A percentile compares a stretch with the other conserved stretches of the same genome.
Conservation (phyloP, 192 early-diverging fungal species). For the Lunasporangiospora selenospora region DNA sequence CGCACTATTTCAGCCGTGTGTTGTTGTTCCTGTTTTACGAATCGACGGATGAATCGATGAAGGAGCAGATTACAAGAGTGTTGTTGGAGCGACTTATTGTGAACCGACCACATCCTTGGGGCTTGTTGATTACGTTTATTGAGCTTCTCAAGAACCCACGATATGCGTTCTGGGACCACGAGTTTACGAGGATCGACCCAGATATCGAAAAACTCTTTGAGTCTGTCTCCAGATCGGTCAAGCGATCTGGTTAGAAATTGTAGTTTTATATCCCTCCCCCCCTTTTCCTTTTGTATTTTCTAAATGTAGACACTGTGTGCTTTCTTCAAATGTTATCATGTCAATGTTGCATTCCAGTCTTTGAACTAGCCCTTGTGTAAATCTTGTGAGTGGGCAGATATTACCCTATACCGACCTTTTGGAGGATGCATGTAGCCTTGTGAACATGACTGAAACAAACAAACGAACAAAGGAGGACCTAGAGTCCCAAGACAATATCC, state of each 20-base stretch:
- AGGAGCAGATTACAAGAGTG: constrained; percentile 97
- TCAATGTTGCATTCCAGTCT: too few relatives aligned
- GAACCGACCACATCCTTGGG: constrained; percentile 98
- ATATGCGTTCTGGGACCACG: constrained; percentile 65
- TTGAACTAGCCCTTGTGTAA: too few relatives aligned
- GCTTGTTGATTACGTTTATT: constrained; percentile 96
- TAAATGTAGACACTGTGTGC: too few relatives aligned
- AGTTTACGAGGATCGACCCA: constrained; percentile 71
- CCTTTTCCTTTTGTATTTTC: too few relatives aligned
- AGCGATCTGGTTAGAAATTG: constrained; percentile 24
- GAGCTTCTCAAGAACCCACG: constrained; percentile 93
- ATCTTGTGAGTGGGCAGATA: too few relatives aligned
- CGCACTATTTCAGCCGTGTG: constrained; percentile 91
- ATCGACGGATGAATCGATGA: constrained; percentile 76
- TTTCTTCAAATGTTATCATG: too few relatives aligned
- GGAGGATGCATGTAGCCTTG: too few relatives aligned
- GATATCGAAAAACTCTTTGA: constrained; percentile 85
- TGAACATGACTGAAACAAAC: too few relatives aligned
- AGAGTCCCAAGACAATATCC: too few relatives aligned
- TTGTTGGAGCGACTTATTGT: constrained; percentile 95
- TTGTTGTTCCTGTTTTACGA: constrained; percentile 89
- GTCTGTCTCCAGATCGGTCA: constrained; percentile 59
- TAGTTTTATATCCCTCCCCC: neutral
- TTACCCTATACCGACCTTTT: too few relatives aligned
- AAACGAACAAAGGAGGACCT: too few relatives aligned